phyloP scores from a whole-genome alignment of 805 yeast genomes.

The Wilhelminamyces savonicus region DNA sequence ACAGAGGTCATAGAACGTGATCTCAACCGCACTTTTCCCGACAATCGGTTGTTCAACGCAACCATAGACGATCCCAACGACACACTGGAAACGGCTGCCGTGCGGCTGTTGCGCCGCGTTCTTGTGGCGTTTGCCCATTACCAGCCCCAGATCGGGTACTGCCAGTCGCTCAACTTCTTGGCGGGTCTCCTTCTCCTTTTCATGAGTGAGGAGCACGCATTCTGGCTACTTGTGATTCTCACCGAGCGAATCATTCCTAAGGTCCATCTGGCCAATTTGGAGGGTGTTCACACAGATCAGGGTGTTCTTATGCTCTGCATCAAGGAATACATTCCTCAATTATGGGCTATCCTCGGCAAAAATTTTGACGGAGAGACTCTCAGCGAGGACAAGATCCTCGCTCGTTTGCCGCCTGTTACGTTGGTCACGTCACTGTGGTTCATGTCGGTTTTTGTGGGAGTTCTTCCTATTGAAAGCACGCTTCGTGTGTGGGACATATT shows the following conservation, averaged over 20 bases:
- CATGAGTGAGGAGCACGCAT: conserved; percentile 83
- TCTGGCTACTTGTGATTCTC: conserved; percentile 93
- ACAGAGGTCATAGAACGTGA: conserved; percentile 93
- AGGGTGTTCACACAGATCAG: conserved; percentile 93
- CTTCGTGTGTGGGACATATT: conserved; percentile 92
- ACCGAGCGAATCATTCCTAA: conserved; percentile 85
- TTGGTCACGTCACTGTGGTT: conserved; percentile 97
- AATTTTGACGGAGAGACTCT: conserved; percentile 33
- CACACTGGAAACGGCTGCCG: conserved; percentile 50
- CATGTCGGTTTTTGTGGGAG: conserved; percentile 93
- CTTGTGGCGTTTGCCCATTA: conserved; percentile 77
- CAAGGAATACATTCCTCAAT: conserved; percentile 73
- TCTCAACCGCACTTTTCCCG: conserved; percentile 91
- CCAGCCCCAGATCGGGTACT: conserved; percentile 89
- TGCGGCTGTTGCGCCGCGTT: conserved; percentile 72
- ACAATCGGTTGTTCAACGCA: conserved; percentile 69
- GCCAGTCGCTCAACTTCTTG: conserved; percentile 89
- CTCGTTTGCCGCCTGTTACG: conserved; percentile 82
- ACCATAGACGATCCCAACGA: conserved; percentile 6
- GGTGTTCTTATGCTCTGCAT: conserved; percentile 88
- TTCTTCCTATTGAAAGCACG: conserved; percentile 82
- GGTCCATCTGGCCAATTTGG: conserved; percentile 81
- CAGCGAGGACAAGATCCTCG: conserved; percentile 48
- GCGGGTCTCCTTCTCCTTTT: conserved; percentile 82
- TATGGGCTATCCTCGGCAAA: conserved; percentile 55